A percentile compares a stretch with the other conserved stretches of the same genome.
Evolutionary conservation across 352 stramenopile species (phyloP).

Genomic region (Phytophthora constricta): DNA sequence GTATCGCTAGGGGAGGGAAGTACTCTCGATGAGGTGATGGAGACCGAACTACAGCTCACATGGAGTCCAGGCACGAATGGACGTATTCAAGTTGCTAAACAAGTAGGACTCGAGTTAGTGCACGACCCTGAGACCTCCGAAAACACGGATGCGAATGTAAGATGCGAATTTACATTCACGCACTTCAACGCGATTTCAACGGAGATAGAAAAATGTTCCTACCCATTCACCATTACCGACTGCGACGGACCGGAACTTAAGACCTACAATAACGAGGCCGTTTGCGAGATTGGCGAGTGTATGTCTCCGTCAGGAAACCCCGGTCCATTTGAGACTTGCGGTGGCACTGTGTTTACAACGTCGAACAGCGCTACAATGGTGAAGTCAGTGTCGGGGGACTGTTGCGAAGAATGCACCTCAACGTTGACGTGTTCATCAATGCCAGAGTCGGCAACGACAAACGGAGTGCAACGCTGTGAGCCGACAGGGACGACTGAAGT

Average conservation of each 20-base stretch:
- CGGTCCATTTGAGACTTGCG: background rate
- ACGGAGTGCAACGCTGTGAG: too few species aligned
- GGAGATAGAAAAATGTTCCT: background rate
- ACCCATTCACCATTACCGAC: background rate
- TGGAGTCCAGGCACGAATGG: background rate
- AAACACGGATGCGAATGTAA: background rate
- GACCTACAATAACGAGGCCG: background rate
- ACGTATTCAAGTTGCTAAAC: background rate
- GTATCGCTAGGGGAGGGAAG: slow-evolving; percentile 16
- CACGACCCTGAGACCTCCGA: background rate
- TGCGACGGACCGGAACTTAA: background rate
- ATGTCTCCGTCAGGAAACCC: background rate
- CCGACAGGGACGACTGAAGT: too few species aligned
- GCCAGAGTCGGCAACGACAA: too few species aligned
- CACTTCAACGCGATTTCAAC: background rate
- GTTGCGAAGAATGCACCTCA: too few species aligned
- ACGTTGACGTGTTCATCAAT: too few species aligned
- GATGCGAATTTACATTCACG: background rate
- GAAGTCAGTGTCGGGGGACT: too few species aligned
- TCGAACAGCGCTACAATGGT: too few species aligned
- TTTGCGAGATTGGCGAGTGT: background rate
- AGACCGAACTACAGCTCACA: background rate
- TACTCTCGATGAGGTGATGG: background rate
- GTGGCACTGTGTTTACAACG: background rate
- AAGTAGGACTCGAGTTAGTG: background rate